Evolutionary conservation across 208 protist species (phyloP).

Genomic region (Vickermania spadyakhi): DNA sequence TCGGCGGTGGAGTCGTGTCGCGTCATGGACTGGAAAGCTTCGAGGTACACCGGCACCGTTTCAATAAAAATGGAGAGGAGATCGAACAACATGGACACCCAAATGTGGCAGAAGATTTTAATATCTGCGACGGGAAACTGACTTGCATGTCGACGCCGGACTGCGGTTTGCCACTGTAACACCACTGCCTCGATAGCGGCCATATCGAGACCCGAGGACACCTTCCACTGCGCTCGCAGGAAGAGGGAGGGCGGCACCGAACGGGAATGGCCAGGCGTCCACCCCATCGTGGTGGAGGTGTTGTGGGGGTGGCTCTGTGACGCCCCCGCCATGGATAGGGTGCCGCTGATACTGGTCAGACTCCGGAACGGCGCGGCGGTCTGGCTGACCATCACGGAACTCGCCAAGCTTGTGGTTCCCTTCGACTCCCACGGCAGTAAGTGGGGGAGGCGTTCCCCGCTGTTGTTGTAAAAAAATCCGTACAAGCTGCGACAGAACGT

Average conservation of each 20-base stretch:
- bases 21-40: background rate
- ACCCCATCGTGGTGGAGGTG: background rate
- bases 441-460: background rate
- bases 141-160: background rate
- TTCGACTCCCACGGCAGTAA: background rate
- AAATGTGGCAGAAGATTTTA: slow-evolving; percentile 4
- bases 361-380: background rate
- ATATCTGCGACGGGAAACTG: slow-evolving; percentile 3
- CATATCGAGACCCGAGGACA: background rate
- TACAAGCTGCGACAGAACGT: slow-evolving; percentile 1
- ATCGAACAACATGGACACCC: slow-evolving; percentile 1
- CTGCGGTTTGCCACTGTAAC: background rate
- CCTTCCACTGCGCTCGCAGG: background rate
- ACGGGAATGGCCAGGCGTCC: background rate
- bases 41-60: background rate
- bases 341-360: background rate
- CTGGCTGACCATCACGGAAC: background rate
- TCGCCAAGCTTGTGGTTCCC: background rate
- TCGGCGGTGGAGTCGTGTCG: background rate
- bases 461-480: background rate
- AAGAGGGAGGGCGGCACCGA: background rate
- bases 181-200: background rate
- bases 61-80: background rate
- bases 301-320: background rate
- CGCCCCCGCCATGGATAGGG: background rate